Conservation (phyloP, 768 basidiomycete genomes). For the Saitozyma podzolica region DNA sequence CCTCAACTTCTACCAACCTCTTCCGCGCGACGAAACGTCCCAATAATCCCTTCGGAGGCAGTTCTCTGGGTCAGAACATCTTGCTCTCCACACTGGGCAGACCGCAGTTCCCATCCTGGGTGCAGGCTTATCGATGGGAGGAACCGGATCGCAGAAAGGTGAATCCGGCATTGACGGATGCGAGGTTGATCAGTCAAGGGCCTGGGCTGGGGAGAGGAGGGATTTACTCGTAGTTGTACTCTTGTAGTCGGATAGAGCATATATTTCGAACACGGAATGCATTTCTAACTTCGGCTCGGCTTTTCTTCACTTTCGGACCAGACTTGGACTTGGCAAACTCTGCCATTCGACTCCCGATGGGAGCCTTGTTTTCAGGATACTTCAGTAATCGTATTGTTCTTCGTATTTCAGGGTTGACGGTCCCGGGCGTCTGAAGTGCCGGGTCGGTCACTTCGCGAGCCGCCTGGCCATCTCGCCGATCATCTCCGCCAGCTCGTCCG, state of each 20-base stretch:
- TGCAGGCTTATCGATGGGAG: slow-evolving; percentile 63
- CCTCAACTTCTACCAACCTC: slow-evolving; percentile 73
- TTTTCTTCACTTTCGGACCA: neutral
- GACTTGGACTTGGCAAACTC: too few species aligned
- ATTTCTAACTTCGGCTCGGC: neutral
- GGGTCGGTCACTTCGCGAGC: slow-evolving; percentile 6
- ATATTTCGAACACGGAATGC: neutral
- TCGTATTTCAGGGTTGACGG: too few species aligned
- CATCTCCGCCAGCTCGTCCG: slow-evolving; percentile 43
- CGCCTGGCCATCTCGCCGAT: slow-evolving; percentile 32
- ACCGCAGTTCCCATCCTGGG: slow-evolving; percentile 77
- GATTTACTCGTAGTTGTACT: neutral
- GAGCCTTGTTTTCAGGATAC: neutral
- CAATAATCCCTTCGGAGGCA: slow-evolving; percentile 84
- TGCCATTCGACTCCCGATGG: neutral
- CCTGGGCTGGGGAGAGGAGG: neutral
- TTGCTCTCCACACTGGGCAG: slow-evolving; percentile 70
- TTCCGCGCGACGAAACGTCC: slow-evolving; percentile 60
- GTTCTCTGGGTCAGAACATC: slow-evolving; percentile 72
- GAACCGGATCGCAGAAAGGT: slow-evolving; percentile 72
- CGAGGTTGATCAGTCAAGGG: slow-evolving; percentile 10
- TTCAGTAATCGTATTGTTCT: neutral
- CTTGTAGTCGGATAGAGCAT: neutral
- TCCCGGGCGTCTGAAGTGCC: too few species aligned
- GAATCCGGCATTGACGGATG: slow-evolving; percentile 62